Conservation (phyloP, 2,329 filamentous ascomycete species). For the Clarireedia sp. region DNA sequence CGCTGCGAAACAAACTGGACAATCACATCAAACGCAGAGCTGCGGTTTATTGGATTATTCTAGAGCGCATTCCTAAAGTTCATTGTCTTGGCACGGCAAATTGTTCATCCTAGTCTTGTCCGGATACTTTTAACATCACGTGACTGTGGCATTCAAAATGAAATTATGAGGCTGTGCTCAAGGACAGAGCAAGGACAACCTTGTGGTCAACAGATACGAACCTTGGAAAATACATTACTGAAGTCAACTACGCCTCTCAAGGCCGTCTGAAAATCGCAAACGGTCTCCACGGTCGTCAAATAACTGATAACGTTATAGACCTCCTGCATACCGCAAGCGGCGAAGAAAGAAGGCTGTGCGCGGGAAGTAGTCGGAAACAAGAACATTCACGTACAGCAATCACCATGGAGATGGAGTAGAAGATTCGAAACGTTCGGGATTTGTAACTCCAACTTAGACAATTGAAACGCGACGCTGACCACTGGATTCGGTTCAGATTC, state of each 20-base stretch:
- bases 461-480: not conserved
- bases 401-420: not conserved
- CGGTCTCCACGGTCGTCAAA: not conserved
- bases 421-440: not conserved
- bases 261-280: slow-evolving; percentile 3
- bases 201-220: not conserved
- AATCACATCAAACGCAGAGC: not conserved
- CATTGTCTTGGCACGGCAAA: not conserved
- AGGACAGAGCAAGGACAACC: not conserved
- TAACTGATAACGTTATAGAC: not conserved
- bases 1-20: not conserved
- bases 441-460: not conserved
- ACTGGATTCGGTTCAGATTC: not conserved
- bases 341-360: slow-evolving; percentile 1
- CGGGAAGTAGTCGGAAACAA: not conserved
- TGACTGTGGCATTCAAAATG: not conserved
- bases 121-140: not conserved
- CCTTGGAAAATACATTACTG: not conserved
- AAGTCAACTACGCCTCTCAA: slow-evolving; percentile 3
- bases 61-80: not conserved
- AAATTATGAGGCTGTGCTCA: not conserved
- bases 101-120: not conserved
- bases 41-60: slow-evolving; percentile 3
- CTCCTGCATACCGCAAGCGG: not conserved
- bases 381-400: not conserved